Percentiles rank a stretch among this genome's conserved stretches.
These are phyloP conservation scores for Boletales sp. DNA, from an alignment of 768 basidiomycete genomes.

Conservation along the genomic window DNA sequence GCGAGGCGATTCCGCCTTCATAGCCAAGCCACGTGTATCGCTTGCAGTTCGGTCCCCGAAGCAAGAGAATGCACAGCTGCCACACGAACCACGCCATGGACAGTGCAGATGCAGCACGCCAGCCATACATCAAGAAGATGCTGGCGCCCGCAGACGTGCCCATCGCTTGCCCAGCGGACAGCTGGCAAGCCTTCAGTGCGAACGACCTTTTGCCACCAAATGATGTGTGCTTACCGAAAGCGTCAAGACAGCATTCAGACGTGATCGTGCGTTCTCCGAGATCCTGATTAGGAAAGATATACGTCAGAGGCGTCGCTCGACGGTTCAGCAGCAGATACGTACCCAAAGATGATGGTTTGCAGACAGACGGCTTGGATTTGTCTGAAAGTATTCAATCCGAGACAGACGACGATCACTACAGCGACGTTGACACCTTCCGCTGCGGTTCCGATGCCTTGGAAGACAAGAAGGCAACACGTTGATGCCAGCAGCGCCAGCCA, in stretches of 20 bases:
- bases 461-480: conserved; percentile 23
- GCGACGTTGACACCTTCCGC: conserved; percentile 37
- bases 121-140: conserved; percentile 39
- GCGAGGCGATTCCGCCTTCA: conserved; percentile 45
- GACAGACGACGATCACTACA: conserved; percentile 35
- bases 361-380: conserved; percentile 38
- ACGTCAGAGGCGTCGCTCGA: background rate
- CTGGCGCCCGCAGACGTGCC: conserved; percentile 40
- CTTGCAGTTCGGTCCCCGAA: conserved; percentile 35
- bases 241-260: conserved; percentile 25
- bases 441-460: conserved; percentile 33
- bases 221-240: conserved; percentile 18
- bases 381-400: conserved; percentile 36
- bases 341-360: conserved; percentile 21
- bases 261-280: conserved; percentile 24
- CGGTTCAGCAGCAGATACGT: background rate
- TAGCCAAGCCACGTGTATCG: conserved; percentile 55
- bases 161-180: conserved; percentile 37
- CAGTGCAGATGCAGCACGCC: conserved; percentile 30
- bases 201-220: no score
- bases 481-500: conserved; percentile 40
- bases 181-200: conserved; percentile 1
- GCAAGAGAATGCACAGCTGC: conserved; percentile 32
- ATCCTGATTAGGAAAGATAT: conserved; percentile 11
- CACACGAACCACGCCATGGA: conserved; percentile 36